A percentile compares a stretch with the other conserved stretches of the same genome.
Evolutionary conservation across 2,329 filamentous ascomycete genomes (phyloP).

Genomic region (Colletotrichum scovillei): DNA sequence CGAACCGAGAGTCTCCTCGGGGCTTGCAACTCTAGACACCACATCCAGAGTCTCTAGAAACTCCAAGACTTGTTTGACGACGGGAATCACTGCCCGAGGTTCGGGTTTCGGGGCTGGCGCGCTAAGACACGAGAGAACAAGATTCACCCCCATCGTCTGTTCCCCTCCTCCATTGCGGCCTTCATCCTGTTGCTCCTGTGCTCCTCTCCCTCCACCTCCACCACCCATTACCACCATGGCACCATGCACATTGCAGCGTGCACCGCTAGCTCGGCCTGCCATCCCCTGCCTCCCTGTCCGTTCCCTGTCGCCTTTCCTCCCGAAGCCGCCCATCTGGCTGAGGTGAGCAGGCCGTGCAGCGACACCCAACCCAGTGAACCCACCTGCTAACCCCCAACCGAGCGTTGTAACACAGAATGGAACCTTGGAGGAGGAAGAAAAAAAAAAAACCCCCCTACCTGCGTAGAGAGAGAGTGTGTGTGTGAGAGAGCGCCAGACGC

Average conservation of each 20-base stretch:
- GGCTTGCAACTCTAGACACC: background rate
- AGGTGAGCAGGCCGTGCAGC: background rate
- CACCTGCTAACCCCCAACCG: slow-evolving; percentile 14
- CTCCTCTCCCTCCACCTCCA: background rate
- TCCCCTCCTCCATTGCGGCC: background rate
- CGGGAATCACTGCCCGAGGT: slow-evolving; percentile 1
- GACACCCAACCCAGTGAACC: slow-evolving; percentile 25
- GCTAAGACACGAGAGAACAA: slow-evolving; percentile 19
- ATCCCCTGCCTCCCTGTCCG: slow-evolving; percentile 13
- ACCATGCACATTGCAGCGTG: too few species aligned
- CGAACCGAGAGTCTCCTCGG: slow-evolving; percentile 9
- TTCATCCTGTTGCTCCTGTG: background rate
- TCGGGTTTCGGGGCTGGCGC: slow-evolving; percentile 26
- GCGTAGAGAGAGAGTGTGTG: too few species aligned
- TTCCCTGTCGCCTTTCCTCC: slow-evolving; percentile 1
- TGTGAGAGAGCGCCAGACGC: background rate
- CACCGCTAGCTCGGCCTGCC: background rate
- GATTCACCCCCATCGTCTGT: background rate
- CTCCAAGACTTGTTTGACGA: background rate
- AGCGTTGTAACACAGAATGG: slow-evolving; percentile 1
- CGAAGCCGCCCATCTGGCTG: background rate
- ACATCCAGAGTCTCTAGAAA: background rate
- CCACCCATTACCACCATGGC: background rate
- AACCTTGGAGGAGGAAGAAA: background rate
- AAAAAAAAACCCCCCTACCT: too few species aligned